phyloP scores from a whole-genome alignment of 306 rosid species.

The Trifolium dubium region DNA sequence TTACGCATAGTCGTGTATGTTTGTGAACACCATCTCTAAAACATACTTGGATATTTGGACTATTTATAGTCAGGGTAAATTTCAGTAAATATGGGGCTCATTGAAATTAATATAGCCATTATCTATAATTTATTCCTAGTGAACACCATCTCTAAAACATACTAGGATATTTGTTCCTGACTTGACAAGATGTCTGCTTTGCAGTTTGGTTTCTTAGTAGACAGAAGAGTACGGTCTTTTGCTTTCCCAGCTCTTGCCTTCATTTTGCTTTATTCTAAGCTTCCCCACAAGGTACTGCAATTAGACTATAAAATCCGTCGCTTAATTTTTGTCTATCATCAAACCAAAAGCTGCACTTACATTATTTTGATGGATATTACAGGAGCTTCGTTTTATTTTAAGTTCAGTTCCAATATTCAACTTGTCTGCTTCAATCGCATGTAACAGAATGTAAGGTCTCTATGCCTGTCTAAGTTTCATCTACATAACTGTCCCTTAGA shows the following conservation, averaged over 20 bases:
- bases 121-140: neutral
- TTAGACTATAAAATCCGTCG: neutral
- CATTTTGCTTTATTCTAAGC: conserved; percentile 86
- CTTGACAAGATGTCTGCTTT: conserved; percentile 45
- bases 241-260: conserved; percentile 75
- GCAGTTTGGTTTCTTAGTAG: conserved; percentile 85
- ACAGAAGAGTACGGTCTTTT: conserved; percentile 70
- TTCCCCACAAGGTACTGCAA: conserved; percentile 88
- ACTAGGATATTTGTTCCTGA: conserved; percentile 27
- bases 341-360: conserved; percentile 6
- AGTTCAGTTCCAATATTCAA: conserved; percentile 89
- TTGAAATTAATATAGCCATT: conserved; percentile 3
- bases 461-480: conserved; percentile 8
- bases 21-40: too few species aligned
- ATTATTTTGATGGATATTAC: conserved; percentile 49
- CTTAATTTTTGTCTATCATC: conserved; percentile 27
- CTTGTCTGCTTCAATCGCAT: conserved; percentile 88
- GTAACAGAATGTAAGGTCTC: conserved; percentile 73
- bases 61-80: neutral
- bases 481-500: conserved; percentile 1
- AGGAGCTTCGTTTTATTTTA: conserved; percentile 95
- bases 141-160: too few species aligned
- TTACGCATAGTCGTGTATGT: too few species aligned
- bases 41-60: neutral
- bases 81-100: neutral